These are phyloP conservation scores for Populus hybrid DNA, from an alignment of 441 rosid genomes.

Conservation along the genomic window DNA sequence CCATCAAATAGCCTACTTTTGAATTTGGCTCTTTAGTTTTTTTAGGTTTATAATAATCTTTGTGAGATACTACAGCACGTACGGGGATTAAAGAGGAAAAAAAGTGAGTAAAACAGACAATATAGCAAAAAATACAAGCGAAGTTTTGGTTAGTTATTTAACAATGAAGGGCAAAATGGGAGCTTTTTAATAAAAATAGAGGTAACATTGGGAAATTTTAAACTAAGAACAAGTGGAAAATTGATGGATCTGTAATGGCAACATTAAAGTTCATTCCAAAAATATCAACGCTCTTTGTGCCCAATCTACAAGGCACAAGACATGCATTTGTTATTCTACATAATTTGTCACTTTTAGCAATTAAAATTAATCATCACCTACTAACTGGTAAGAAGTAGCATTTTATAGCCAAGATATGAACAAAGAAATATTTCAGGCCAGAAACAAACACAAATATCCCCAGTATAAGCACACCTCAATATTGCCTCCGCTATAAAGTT, in stretches of 20 bases:
- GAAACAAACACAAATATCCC: neutral
- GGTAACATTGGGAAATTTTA: neutral
- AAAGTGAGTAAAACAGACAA: neutral
- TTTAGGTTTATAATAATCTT: no score
- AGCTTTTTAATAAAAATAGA: no score
- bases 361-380: neutral
- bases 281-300: neutral
- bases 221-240: neutral
- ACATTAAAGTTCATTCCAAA: no score
- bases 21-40: no score
- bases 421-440: neutral
- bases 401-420: neutral
- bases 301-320: neutral
- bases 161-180: no score
- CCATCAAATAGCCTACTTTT: no score
- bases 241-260: no score
- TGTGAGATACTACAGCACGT: no score
- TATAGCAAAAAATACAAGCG: neutral
- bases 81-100: neutral
- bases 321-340: neutral
- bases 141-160: no score
- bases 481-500: neutral
- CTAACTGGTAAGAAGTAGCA: neutral
- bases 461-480: neutral
- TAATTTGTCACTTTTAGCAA: neutral